phyloP scores from a whole-genome alignment of 1,139 yeast genomes.

The Diutina neorugosa region DNA sequence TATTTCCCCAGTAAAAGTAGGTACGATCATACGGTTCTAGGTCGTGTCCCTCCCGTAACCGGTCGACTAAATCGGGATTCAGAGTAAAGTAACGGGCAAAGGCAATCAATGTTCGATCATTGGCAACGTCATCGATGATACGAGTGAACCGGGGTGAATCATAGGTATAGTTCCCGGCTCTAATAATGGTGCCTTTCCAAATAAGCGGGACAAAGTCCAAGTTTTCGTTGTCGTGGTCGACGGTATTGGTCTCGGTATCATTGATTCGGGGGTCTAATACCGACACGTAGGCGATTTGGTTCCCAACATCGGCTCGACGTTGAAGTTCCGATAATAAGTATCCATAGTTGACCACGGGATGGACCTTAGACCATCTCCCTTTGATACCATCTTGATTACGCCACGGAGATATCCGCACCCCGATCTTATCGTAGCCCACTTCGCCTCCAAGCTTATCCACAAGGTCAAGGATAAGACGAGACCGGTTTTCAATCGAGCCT shows the following conservation, averaged over 20 bases:
- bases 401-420: constrained; percentile 55
- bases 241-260: neutral
- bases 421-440: constrained; percentile 74
- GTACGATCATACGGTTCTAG: neutral
- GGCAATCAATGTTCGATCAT: constrained; percentile 29
- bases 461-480: constrained; percentile 35
- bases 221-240: neutral
- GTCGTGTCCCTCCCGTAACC: constrained; percentile 16
- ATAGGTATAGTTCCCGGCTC: neutral
- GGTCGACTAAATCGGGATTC: constrained; percentile 39
- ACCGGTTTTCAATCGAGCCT: constrained; percentile 24
- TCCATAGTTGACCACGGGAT: neutral
- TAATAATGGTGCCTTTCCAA: neutral
- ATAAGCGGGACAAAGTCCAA: neutral
- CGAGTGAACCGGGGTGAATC: constrained; percentile 6
- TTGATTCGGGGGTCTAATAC: constrained; percentile 15
- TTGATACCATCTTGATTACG: constrained; percentile 22
- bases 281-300: constrained; percentile 38
- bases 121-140: constrained; percentile 11
- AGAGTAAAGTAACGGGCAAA: constrained; percentile 32
- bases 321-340: neutral
- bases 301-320: constrained; percentile 12
- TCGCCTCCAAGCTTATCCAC: constrained; percentile 62
- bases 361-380: neutral
- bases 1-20: neutral